Conservation (phyloP, 2,329 filamentous ascomycete genomes). For the Scytalidium lignicola region DNA sequence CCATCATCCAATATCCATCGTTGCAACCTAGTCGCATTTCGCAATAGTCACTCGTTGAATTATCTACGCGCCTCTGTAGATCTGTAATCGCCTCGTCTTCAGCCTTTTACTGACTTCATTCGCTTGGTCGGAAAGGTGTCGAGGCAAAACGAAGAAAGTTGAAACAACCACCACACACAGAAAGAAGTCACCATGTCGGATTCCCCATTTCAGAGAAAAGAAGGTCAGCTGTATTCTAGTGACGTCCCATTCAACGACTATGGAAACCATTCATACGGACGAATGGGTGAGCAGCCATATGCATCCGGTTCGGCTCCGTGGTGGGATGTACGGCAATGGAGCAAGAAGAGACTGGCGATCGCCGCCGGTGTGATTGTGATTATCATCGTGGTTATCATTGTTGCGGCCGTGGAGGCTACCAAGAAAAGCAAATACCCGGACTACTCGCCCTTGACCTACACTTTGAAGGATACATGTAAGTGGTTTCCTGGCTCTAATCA, state of each 20-base stretch:
- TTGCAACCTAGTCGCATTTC: too few relatives aligned
- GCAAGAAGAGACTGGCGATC: conserved; percentile 44
- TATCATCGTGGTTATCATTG: conserved; percentile 44
- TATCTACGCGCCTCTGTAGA: too few relatives aligned
- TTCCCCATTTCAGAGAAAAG: background rate
- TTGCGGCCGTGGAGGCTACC: conserved; percentile 31
- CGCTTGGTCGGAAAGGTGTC: background rate
- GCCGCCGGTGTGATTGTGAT: conserved; percentile 34
- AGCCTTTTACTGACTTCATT: background rate
- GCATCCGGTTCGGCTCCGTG: conserved; percentile 16
- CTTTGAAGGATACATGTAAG: conserved; percentile 34
- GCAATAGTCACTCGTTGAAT: background rate
- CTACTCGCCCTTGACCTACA: conserved; percentile 36
- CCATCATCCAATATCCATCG: too few relatives aligned
- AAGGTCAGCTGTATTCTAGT: background rate
- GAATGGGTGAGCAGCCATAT: background rate
- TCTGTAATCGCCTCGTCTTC: too few relatives aligned
- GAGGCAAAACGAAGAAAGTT: background rate
- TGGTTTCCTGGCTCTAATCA: conserved; percentile 1
- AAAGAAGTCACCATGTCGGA: background rate
- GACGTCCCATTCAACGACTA: background rate
- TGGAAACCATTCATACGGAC: background rate
- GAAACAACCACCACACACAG: background rate
- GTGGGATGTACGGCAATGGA: conserved; percentile 50
- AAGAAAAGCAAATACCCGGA: conserved; percentile 36